Evolutionary conservation across 2,329 filamentous ascomycete species (phyloP), one percentile per base, ranked within the genome.

Genomic region (Paraphoma chrysanthemicola): DNA sequence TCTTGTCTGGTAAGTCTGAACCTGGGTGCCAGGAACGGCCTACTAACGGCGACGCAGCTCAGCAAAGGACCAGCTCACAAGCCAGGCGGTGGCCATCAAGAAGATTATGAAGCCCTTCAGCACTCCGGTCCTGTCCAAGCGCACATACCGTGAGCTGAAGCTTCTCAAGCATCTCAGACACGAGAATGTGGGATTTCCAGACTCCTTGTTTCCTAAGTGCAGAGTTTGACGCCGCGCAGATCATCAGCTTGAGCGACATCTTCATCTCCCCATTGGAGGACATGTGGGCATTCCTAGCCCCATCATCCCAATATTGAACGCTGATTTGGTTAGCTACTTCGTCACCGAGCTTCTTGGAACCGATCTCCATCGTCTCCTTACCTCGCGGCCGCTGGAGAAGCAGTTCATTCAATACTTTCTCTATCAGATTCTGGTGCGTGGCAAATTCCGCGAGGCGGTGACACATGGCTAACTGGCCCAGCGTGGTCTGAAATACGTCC

Each of bases 51-150:
- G 8, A 48, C 55, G 51, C 77, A 98, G 94, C 81, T 98, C 95
- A 64, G 95, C 95, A 56, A 94, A 93, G 81, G 95, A 99, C 79
- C 93, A 98, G 83, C 92, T 99, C 80, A 98, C 95, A 58, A 91
- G 87, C 77, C 93, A 97, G 79, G 93, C 93, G 80, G 95, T 99
- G 60, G 95, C 95, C 57, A 93, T 99, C 77, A 99, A 99, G 87
- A 99, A 99, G 87, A 99, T 99, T 76, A 98, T 99, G 94, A 99
- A 98, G 84, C 95, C 95, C 9, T 99, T 99, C 81, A 97, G 93
- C 85, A 99, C 95, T n/a, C 93, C 95, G 1, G 95, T 99, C 56
- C 85, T 99, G 46, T 95, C 95, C 56, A 99, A 99, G 84, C 88
- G 95, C 76, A 99, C 95, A 66, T 99, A 99, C 79, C 89, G 95